Evolutionary conservation across 805 yeast genomes (phyloP), one percentile per base, ranked within the genome.

Genomic region (Torulaspora franciscae): DNA sequence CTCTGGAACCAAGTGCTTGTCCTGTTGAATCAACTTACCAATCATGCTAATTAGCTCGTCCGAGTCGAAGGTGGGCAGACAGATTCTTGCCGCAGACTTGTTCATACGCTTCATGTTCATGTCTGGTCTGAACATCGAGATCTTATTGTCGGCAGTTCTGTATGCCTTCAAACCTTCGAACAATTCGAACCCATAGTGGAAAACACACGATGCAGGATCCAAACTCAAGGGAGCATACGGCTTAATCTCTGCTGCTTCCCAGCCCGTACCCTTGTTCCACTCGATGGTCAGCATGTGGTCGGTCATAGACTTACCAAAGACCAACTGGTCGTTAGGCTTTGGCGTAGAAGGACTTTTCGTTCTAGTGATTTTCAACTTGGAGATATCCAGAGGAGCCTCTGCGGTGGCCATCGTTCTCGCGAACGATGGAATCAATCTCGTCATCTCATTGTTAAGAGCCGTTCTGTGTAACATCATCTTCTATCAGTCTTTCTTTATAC

Each of bases 101-200:
- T 88, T 88, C 88, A 91, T 81, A 70, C 98, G 81, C 36, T 62
- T 77, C 95, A 91, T 87, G 74, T 91, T 91, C 77, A 75, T 85
- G 66, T 88, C 86, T 35, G 95, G 86, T 67, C 99, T 80, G 76
- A 91, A 91, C 64, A 91, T 74, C 60, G 96, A 77, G 62, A 89
- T 67, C 50, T 81, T 67, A 50, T 83, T 85, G 37, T 81, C 70
- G 23, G 68, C 57, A 45, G 79, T 80, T 54, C 73, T 69, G 76
- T 90, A 91, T 10, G 97, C 97, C 73, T 91, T 91, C 72, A 91
- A 74, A 54, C 99, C 99, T 72, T 91, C 99, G 56, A 91, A 93
- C 48, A 91, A 77, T 68, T 88, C 96, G 62, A 93, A 91, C 4
- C 95, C 91, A 61, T 91, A 91, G 73, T 91, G 99, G 71, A 91